These are phyloP conservation scores for Fusarium nisikadoi DNA, from an alignment of 2,329 filamentous ascomycete genomes.

Conservation along the genomic window DNA sequence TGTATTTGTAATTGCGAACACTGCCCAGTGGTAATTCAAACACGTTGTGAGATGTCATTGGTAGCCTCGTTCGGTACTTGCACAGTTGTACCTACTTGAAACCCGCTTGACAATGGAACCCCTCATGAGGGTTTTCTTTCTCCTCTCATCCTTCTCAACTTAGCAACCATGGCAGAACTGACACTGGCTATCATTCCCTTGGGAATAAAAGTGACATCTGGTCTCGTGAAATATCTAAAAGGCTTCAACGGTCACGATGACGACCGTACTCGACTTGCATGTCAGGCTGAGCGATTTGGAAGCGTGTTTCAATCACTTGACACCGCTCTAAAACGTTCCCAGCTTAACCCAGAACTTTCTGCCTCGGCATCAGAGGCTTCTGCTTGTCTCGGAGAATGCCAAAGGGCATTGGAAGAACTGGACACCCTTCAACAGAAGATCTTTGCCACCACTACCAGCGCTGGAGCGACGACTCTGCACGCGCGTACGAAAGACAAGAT, in stretches of 20 bases:
- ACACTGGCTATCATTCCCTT: fast-evolving
- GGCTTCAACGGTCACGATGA: not conserved
- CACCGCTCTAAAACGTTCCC: fast-evolving
- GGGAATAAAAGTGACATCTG: not conserved
- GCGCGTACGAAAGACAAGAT: not conserved
- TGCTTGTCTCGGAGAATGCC: fast-evolving
- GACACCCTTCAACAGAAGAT: not conserved
- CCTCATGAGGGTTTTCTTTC: fast-evolving
- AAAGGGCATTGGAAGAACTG: not conserved
- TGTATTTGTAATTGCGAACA: not conserved
- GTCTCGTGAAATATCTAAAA: not conserved
- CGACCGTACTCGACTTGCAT: not conserved
- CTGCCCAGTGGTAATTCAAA: fast-evolving
- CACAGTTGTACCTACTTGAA: too few relatives aligned
- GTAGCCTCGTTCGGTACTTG: not conserved
- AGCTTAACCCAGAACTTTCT: not conserved
- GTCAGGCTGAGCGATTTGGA: fast-evolving
- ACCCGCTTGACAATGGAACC: fast-evolving
- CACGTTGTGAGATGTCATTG: fast-evolving
- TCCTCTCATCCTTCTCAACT: fast-evolving
- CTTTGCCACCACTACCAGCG: not conserved
- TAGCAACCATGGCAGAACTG: fast-evolving
- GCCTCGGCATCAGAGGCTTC: not conserved
- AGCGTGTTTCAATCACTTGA: not conserved
- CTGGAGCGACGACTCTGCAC: fast-evolving